Base-by-base conservation (phyloP, 2,329 filamentous ascomycete genomes). In the Thelonectria olida region DNA sequence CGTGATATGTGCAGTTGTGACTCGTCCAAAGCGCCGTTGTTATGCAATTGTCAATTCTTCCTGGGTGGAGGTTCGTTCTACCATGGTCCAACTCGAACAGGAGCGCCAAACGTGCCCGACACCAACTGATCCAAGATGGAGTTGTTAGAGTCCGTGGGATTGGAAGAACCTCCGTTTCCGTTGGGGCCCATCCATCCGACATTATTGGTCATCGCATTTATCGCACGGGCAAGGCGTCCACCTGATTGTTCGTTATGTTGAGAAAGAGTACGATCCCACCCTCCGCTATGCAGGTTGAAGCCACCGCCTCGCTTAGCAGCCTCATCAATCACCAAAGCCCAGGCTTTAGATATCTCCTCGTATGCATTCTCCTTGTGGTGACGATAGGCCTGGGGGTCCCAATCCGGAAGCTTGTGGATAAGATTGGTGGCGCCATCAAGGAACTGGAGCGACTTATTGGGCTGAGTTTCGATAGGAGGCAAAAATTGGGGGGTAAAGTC, bases 401-500 rank as follows among this genome's bases (percentile, higher is more conserved):
- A 99, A 72, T 97, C 88, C 3, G 96, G 96, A 42, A 99, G 84
- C 38, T 89, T 85, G 76, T 99, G 94, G 58, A 98, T 91, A 58
- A 98, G 88, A 67, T 95, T 89, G 28, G 96, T 99, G 61, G 92
- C 95, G 45, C 90, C 91, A 68, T 99, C 92, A 22, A 99, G 86
- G 73, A 94, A 99, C 71, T 90, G 89, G 48, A 99, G 84, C 2
- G 94, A 97, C 13, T 90, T 85, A 27, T 90, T 89, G n/a, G 92
- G 83, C 74, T 97, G 94, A 2, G 87, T 83, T 80, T 99, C 96
- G 73, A 92, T 91, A 0, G 96, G 96, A 12, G 96, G 96, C 3
- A 99, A 88, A 73, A 97, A 99, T 76, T 98, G 93, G 4, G 93
- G 93, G 1, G 94, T 98, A 75, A 96, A 99, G 74, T 99, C 96